Evolutionary conservation across 306 rosid species (phyloP).

Genomic region (Gynostemma pentaphyllum): DNA sequence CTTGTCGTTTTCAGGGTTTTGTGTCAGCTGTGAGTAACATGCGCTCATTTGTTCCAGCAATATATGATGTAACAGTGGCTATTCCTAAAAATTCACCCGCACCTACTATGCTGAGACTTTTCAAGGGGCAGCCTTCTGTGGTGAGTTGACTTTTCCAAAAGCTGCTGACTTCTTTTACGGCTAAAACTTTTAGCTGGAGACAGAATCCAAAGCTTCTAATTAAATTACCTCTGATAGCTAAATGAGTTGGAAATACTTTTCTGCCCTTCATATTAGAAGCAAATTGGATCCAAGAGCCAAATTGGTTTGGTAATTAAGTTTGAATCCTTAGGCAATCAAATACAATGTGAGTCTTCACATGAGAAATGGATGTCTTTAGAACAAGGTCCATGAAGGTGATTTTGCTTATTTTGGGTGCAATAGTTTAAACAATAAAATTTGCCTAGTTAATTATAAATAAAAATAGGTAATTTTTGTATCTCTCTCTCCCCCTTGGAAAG

Average conservation of each 20-base stretch:
- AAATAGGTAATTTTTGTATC: too few relatives aligned
- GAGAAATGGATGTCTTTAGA: not conserved
- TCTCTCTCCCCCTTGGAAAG: too few relatives aligned
- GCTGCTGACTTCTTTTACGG: not conserved
- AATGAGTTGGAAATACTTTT: not conserved
- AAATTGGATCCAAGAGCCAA: not conserved
- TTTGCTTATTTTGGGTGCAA: too few relatives aligned
- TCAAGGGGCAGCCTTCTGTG: conserved; percentile 79
- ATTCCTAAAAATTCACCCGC: conserved; percentile 72
- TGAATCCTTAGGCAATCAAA: not conserved
- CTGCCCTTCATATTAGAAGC: not conserved
- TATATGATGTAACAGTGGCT: conserved; percentile 71
- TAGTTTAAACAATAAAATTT: too few relatives aligned
- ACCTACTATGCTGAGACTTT: conserved; percentile 87
- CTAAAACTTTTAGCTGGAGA: not conserved
- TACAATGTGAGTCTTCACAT: not conserved
- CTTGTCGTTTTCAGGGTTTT: conserved; percentile 47
- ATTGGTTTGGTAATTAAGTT: not conserved
- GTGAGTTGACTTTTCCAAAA: conserved; percentile 24
- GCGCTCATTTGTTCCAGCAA: conserved; percentile 83
- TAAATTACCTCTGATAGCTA: not conserved
- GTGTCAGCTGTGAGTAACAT: conserved; percentile 66
- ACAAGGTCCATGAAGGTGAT: not conserved
- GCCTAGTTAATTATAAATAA: too few relatives aligned
- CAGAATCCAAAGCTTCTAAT: not conserved